Percentiles rank a stretch among this genome's conserved stretches.
These are phyloP conservation scores for Serendipita vermifera DNA, from an alignment of 768 basidiomycete species.

Conservation along the genomic window DNA sequence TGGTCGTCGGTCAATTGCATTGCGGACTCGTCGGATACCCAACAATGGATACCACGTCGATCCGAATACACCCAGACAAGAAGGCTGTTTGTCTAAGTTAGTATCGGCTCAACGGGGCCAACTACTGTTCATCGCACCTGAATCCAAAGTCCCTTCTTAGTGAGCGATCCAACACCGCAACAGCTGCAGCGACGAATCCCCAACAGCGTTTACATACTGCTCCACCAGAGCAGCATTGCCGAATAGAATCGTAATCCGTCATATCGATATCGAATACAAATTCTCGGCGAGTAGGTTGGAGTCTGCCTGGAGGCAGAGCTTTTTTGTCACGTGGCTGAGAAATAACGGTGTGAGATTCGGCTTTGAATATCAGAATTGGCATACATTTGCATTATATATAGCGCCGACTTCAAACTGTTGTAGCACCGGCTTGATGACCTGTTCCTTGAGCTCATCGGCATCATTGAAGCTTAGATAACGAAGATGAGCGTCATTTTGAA, in stretches of 20 bases:
- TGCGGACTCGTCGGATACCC: conserved; percentile 85
- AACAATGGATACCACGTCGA: conserved; percentile 94
- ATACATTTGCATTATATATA: conserved; percentile 71
- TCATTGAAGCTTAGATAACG: conserved; percentile 86
- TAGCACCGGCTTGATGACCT: conserved; percentile 72
- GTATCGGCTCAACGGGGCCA: not conserved
- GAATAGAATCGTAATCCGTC: conserved; percentile 94
- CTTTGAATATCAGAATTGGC: conserved; percentile 22
- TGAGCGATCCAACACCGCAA: conserved; percentile 65
- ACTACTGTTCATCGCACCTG: conserved; percentile 29
- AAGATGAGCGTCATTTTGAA: conserved; percentile 80
- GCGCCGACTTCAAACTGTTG: conserved; percentile 96
- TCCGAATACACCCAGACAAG: conserved; percentile 98
- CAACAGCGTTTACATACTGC: conserved; percentile 89
- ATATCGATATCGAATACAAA: conserved; percentile 99
- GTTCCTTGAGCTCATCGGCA: conserved; percentile 82
- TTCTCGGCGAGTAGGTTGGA: conserved; percentile 71
- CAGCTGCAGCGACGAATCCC: conserved; percentile 87
- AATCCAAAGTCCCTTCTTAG: conserved; percentile 88
- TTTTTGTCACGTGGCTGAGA: conserved; percentile 80
- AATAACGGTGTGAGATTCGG: not conserved
- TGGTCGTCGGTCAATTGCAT: conserved; percentile 87
- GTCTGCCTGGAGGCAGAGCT: conserved; percentile 51
- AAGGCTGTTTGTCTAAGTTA: conserved; percentile 2
- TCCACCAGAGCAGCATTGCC: conserved; percentile 88